phyloP scores from a whole-genome alignment of 129 eudicot species.

The Artemisia tridentata region DNA sequence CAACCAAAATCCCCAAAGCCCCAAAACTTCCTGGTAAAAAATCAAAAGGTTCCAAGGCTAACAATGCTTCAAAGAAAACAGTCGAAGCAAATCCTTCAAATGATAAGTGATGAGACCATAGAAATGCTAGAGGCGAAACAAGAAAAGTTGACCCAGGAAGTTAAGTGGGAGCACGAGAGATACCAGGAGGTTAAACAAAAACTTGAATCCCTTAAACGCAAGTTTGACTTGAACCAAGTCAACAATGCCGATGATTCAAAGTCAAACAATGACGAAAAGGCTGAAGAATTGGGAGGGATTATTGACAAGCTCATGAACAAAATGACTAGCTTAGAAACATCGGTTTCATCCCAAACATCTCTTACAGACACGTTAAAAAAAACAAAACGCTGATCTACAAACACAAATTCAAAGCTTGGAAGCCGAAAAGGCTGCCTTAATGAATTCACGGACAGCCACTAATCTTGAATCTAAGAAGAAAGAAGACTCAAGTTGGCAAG shows the following conservation, averaged over 20 bases:
- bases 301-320: slow-evolving; percentile 73
- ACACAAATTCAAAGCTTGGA: slow-evolving; percentile 58
- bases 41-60: slow-evolving; percentile 31
- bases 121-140: slow-evolving; percentile 56
- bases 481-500: slow-evolving; percentile 53
- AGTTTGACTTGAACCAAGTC: slow-evolving; percentile 28
- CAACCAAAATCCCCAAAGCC: slow-evolving; percentile 51
- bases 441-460: slow-evolving; percentile 19
- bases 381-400: slow-evolving; percentile 61
- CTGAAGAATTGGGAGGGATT: slow-evolving; percentile 55
- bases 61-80: slow-evolving; percentile 35
- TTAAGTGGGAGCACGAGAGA: slow-evolving; percentile 39
- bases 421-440: slow-evolving; percentile 55
- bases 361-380: slow-evolving; percentile 55
- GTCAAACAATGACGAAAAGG: slow-evolving; percentile 19
- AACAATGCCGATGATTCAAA: slow-evolving; percentile 16
- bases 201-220: slow-evolving; percentile 45
- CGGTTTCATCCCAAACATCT: slow-evolving; percentile 66
- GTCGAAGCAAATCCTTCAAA: slow-evolving; percentile 13
- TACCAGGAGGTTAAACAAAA: slow-evolving; percentile 49
- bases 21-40: slow-evolving; percentile 55
- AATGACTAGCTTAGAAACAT: slow-evolving; percentile 59
- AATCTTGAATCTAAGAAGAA: slow-evolving; percentile 18
- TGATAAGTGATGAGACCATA: slow-evolving; percentile 63
- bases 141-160: slow-evolving; percentile 42